Evolutionary conservation across 2,329 filamentous ascomycete species (phyloP).

Genomic region (Aureobasidium sp.): DNA sequence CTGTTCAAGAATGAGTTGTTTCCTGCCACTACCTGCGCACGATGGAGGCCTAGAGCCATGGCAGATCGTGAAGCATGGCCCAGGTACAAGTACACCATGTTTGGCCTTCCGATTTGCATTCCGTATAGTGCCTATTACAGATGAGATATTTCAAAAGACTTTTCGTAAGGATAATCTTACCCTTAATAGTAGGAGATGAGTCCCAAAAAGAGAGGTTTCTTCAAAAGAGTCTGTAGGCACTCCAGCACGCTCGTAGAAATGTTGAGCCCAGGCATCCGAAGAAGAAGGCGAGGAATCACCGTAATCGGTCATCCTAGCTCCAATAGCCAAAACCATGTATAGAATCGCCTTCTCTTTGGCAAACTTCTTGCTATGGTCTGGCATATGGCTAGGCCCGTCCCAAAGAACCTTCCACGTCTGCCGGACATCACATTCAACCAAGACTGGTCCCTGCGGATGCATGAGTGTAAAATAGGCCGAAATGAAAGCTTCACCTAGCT

Average conservation of each 20-base stretch:
- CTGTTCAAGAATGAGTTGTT: neutral
- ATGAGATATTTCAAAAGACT: neutral
- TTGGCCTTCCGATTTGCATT: slow-evolving; percentile 11
- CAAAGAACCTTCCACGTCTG: slow-evolving; percentile 5
- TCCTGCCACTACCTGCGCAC: neutral
- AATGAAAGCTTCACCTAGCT: slow-evolving; percentile 11
- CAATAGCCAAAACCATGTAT: slow-evolving; percentile 11
- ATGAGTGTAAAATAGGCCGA: slow-evolving; percentile 8
- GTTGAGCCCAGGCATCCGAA: slow-evolving; percentile 3
- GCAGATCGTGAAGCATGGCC: slow-evolving; percentile 10
- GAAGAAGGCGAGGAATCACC: neutral
- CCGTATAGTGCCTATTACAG: neutral
- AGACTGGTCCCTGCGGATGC: slow-evolving; percentile 1
- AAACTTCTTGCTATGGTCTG: neutral
- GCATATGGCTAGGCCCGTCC: neutral
- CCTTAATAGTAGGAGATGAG: slow-evolving; percentile 6
- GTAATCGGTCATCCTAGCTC: slow-evolving; percentile 1
- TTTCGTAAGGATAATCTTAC: neutral
- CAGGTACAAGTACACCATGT: slow-evolving; percentile 6
- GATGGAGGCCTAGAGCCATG: slow-evolving; percentile 14
- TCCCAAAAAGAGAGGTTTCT: slow-evolving; percentile 7
- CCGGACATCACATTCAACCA: slow-evolving; percentile 1
- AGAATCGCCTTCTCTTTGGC: slow-evolving; percentile 5
- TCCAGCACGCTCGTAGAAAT: slow-evolving; percentile 8
- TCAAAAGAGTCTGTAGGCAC: slow-evolving; percentile 7